A percentile compares a stretch with the other conserved stretches of the same genome.
These are phyloP conservation scores for Paratrypanosoma confusum DNA, from an alignment of 208 protist species.

Conservation along the genomic window DNA sequence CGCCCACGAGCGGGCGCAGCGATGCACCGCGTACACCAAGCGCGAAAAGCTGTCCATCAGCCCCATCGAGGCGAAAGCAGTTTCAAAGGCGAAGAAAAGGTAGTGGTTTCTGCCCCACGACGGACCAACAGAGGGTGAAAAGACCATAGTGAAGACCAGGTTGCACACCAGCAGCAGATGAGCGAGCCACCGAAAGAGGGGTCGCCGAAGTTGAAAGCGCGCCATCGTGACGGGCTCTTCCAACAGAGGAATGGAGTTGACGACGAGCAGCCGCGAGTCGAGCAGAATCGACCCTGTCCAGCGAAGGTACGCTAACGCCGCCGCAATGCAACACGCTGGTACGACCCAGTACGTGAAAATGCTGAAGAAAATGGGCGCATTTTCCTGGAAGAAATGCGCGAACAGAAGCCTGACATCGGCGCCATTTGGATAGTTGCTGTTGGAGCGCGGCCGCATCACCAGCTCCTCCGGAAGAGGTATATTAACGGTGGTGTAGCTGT, in stretches of 20 bases:
- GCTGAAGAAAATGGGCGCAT: slow-evolving; percentile 47
- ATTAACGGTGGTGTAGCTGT: slow-evolving; percentile 21
- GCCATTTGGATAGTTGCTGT: slow-evolving; percentile 23
- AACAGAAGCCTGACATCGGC: slow-evolving; percentile 33
- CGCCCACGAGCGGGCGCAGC: slow-evolving; percentile 22
- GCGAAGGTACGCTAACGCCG: slow-evolving; percentile 41
- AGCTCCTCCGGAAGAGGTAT: slow-evolving; percentile 11
- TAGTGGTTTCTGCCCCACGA: slow-evolving; percentile 20
- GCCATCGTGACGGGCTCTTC: slow-evolving; percentile 62
- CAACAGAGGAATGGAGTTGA: slow-evolving; percentile 41
- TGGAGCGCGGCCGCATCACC: slow-evolving; percentile 2
- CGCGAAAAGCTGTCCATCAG: slow-evolving; percentile 27
- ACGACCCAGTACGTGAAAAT: slow-evolving; percentile 52
- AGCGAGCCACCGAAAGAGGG: slow-evolving; percentile 26
- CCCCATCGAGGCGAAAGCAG: slow-evolving; percentile 34
- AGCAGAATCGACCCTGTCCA: slow-evolving; percentile 41
- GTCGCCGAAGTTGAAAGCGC: slow-evolving; percentile 22
- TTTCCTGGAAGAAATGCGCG: slow-evolving; percentile 34
- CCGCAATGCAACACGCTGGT: slow-evolving; percentile 36
- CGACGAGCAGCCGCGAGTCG: slow-evolving; percentile 33
- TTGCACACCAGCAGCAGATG: slow-evolving; percentile 35
- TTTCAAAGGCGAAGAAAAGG: slow-evolving; percentile 56
- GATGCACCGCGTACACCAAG: slow-evolving; percentile 40
- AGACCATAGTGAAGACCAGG: slow-evolving; percentile 43
- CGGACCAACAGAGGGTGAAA: slow-evolving; percentile 30